Evolutionary conservation across 495 filamentous ascomycete genomes (phyloP), one percentile per base, ranked within the genome.

Genomic region (Aspergillus hancockii): DNA sequence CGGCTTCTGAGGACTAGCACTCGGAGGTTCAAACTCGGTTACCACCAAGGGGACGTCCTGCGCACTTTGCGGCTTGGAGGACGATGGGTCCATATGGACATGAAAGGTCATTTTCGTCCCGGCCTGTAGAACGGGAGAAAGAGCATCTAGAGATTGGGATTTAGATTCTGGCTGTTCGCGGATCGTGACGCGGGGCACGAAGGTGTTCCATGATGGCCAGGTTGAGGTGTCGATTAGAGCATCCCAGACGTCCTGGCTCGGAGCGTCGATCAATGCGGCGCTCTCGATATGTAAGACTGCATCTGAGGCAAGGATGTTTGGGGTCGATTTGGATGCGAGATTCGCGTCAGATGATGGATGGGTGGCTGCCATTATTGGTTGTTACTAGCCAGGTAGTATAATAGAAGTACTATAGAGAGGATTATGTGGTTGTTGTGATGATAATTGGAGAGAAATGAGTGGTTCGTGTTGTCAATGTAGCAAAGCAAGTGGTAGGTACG

Each of bases 201-300:
- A 80, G 8, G 62, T 61, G 56, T 80, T 80, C 78, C 78, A 80
- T 18, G 40, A 52, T 10, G 73, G 71, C 73, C 72, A 80, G 62
- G 71, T 75, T 23, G 75, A 74, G 30, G 74, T 78, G 57, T 80
- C 65, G 22, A 64, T 72, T 2, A 79, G 67, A 10, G 63, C 62
- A 22, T 62, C 54, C 75, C 75, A 79, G 62, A 79, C 71, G 14
- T 62, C 31, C 5, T 64, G 41, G 18, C 69, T 56, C 25, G 74
- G 68, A 13, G 75, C 75, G 34, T 60, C 61, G 61, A 77, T 74
- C 30, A 64, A 54, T 52, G 59, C 68, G 28, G 74, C 71, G 70
- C 69, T 75, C 52, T 69, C 62, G 50, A 76, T 56, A 55, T 69
- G 63, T 41, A 74, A 55, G 57, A 66, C 59, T 51, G 76, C 70